phyloP scores from a whole-genome alignment of 305 asterid genomes.

The Coffea humblotiana region DNA sequence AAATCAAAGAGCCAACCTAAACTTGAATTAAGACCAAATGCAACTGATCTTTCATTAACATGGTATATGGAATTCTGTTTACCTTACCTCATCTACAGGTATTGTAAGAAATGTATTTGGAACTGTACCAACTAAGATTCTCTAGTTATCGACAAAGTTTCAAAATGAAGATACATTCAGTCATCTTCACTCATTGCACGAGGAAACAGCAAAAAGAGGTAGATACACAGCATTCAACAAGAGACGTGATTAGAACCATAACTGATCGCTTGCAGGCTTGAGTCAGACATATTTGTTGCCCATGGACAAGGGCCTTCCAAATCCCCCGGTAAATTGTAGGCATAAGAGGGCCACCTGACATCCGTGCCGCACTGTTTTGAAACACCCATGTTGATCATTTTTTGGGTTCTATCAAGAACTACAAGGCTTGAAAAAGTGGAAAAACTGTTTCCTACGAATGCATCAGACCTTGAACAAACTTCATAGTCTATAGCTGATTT shows the following conservation, averaged over 20 bases:
- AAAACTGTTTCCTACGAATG: slow-evolving; percentile 86
- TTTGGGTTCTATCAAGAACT: slow-evolving; percentile 84
- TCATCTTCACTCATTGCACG: background rate
- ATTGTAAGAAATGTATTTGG: background rate
- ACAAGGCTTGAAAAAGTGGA: slow-evolving; percentile 90
- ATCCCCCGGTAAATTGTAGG: slow-evolving; percentile 57
- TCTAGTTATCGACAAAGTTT: background rate
- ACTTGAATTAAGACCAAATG: background rate
- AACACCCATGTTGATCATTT: slow-evolving; percentile 46
- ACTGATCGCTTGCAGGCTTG: slow-evolving; percentile 61
- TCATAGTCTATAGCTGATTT: slow-evolving; percentile 90
- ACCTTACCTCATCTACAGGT: background rate
- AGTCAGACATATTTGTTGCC: slow-evolving; percentile 57
- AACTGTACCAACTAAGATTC: background rate
- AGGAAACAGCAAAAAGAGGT: background rate
- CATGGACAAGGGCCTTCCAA: slow-evolving; percentile 53
- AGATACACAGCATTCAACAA: slow-evolving; percentile 32
- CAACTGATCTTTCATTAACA: background rate
- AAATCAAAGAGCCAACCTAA: background rate
- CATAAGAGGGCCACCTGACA: slow-evolving; percentile 43
- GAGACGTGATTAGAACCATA: slow-evolving; percentile 74
- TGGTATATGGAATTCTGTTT: background rate
- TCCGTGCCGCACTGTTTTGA: slow-evolving; percentile 29
- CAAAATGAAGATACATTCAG: background rate
- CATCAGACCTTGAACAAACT: slow-evolving; percentile 83